Conservation (phyloP, 2,329 filamentous ascomycete genomes). For the Talaromyces albobiverticillius region DNA sequence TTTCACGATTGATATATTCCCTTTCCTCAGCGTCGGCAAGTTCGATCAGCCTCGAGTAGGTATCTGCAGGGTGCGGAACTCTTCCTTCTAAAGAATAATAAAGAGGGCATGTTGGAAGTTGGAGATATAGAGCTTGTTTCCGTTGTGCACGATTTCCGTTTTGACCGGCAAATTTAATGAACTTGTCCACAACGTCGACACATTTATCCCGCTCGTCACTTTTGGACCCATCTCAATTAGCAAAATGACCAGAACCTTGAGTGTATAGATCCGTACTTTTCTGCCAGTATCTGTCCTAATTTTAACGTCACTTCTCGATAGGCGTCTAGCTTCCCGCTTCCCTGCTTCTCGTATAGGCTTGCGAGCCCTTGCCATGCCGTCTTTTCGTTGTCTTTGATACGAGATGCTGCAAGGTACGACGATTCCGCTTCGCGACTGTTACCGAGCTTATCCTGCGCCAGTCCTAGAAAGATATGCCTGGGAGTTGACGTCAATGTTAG, state of each 20-base stretch:
- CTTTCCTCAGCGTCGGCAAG: constrained; percentile 84
- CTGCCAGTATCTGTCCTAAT: constrained; percentile 71
- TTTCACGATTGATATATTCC: constrained; percentile 82
- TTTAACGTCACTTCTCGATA: constrained; percentile 72
- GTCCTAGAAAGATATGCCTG: constrained; percentile 81
- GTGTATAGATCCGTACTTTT: constrained; percentile 50
- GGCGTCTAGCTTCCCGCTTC: constrained; percentile 63
- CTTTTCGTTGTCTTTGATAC: constrained; percentile 69
- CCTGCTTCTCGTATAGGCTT: constrained; percentile 79
- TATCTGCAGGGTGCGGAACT: constrained; percentile 73
- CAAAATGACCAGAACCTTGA: background rate
- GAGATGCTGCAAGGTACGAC: constrained; percentile 70
- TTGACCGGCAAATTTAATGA: constrained; percentile 68
- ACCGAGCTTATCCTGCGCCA: constrained; percentile 75
- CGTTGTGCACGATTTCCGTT: constrained; percentile 72
- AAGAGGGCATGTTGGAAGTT: constrained; percentile 75
- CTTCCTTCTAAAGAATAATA: constrained; percentile 82
- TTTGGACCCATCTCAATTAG: background rate
- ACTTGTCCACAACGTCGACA: constrained; percentile 71
- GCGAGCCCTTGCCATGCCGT: constrained; percentile 89
- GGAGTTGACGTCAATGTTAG: constrained; percentile 12
- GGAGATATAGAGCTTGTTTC: constrained; percentile 69
- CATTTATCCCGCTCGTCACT: constrained; percentile 59
- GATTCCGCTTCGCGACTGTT: constrained; percentile 70
- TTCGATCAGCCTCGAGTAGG: constrained; percentile 77